Evolutionary conservation across 2,329 filamentous ascomycete genomes (phyloP), one percentile per base, ranked within the genome.

Genomic region (Simplicillium aogashimaense): DNA sequence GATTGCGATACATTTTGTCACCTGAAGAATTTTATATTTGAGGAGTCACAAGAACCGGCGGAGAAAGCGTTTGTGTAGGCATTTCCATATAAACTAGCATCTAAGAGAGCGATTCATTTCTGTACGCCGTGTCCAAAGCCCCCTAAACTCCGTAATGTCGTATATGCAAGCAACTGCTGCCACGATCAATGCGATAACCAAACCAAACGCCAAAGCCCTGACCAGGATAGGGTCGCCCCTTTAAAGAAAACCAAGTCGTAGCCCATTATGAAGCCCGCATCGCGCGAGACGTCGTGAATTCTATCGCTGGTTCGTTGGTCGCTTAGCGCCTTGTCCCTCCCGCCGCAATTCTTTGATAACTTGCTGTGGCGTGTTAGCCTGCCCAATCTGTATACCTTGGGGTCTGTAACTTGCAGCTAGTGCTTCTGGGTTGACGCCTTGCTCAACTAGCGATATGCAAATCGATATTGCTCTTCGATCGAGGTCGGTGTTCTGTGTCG

Each of bases 391-490:
- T 36, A n/a, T 7, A 35, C n/a, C 7, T 16, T 12, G 13, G 12
- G 37, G 25, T 5, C 29, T 30, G 14, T 38, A 39, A 49, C 86
- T 56, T 73, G 97, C 92, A 17, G 90, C 89, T 28, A 98, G 69
- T 1, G 90, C 92, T 59, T 97, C 90, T 0, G 92, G 92, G 56
- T 95, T 95, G 25, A 97, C 87, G 12, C 92, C 92, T 56, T 95
- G 95, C 64, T 98, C 92, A 51, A 98, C 94, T 61, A 98, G 76
- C 40, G 88, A 95, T 44, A 97, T 90, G 63, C 92, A 98, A 47
- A 95, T 86, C 3, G 89, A 95, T 14, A 98, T 71, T 15, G 89
- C 88, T 40, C 88, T 83, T 28, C 90, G 81, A 61, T 95, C 89
- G 35, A 98, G 79, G 48, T 94, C 78, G 46, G 90, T 95, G 65